Conservation (phyloP, 495 filamentous ascomycete species). For the Parmelia sp. region DNA sequence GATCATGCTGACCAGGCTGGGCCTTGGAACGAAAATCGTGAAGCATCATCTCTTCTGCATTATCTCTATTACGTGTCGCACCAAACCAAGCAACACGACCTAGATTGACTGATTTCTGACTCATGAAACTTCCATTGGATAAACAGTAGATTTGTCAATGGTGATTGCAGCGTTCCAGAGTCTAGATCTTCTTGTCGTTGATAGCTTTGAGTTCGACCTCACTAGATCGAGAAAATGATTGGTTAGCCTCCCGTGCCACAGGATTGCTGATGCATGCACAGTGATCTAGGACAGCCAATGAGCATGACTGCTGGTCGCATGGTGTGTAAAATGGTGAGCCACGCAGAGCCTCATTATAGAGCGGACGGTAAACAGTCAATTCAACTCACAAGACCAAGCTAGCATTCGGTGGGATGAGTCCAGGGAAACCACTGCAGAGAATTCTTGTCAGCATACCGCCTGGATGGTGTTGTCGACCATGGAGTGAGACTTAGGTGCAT, state of each 20-base stretch:
- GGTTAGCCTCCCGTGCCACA: slow-evolving; percentile 18
- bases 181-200: slow-evolving; percentile 35
- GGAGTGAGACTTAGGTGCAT: neutral
- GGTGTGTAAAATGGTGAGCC: neutral
- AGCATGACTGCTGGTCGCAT: neutral
- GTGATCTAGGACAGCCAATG: slow-evolving; percentile 4
- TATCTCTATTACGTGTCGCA: slow-evolving; percentile 3
- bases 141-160: neutral
- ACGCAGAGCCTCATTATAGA: slow-evolving; percentile 11
- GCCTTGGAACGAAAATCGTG: slow-evolving; percentile 7
- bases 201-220: slow-evolving; percentile 42
- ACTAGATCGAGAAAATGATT: slow-evolving; percentile 24
- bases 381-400: slow-evolving; percentile 47
- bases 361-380: neutral
- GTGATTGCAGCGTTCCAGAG: neutral
- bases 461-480: neutral
- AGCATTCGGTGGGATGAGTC: slow-evolving; percentile 49
- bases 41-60: slow-evolving; percentile 11
- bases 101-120: neutral
- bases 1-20: neutral
- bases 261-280: slow-evolving; percentile 3
- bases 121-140: neutral
- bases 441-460: slow-evolving; percentile 12
- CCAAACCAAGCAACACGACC: neutral
- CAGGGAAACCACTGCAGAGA: slow-evolving; percentile 55